phyloP scores from a whole-genome alignment of 1,284 basidiomycete species.

The Austroboletus rostrupii region DNA sequence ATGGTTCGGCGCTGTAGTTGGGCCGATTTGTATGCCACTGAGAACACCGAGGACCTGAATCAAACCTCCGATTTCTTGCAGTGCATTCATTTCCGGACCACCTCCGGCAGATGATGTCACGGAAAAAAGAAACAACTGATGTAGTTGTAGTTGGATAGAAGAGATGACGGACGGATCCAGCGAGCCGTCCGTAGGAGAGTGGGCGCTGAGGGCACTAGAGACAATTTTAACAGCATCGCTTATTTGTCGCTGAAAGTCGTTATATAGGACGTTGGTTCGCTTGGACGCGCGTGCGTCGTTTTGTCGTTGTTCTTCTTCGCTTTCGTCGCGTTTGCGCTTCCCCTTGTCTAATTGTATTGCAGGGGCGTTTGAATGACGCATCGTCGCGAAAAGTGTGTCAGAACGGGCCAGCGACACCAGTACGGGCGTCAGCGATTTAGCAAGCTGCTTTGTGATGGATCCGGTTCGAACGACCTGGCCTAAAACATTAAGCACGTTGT shows the following conservation, averaged over 20 bases:
- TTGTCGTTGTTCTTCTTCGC: conserved; percentile 40
- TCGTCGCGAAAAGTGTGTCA: conserved; percentile 56
- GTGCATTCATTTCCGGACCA: conserved; percentile 47
- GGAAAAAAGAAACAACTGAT: conserved; percentile 71
- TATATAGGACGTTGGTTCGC: conserved; percentile 39
- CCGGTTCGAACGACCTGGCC: conserved; percentile 45
- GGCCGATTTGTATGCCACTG: conserved; percentile 66
- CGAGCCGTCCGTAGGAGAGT: conserved; percentile 35
- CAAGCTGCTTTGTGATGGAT: conserved; percentile 47
- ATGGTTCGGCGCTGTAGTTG: conserved; percentile 31
- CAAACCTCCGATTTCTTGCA: conserved; percentile 71
- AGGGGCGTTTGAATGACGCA: conserved; percentile 57
- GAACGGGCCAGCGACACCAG: conserved; percentile 61
- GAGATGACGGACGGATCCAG: conserved; percentile 55
- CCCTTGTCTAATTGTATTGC: conserved; percentile 56
- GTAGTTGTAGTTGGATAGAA: conserved; percentile 62
- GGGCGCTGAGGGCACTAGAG: conserved; percentile 40
- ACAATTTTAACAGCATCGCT: conserved; percentile 55
- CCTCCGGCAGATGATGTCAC: conserved; percentile 59
- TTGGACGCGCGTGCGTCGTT: conserved; percentile 36
- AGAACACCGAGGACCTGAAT: conserved; percentile 76
- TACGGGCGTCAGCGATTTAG: conserved; percentile 52
- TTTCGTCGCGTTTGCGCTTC: conserved; percentile 64
- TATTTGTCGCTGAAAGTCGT: conserved; percentile 48
- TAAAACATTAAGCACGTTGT: conserved; percentile 54